Evolutionary conservation across 2,329 filamentous ascomycete species (phyloP), one percentile per base, ranked within the genome.

Genomic region (Fusarium newnesense): DNA sequence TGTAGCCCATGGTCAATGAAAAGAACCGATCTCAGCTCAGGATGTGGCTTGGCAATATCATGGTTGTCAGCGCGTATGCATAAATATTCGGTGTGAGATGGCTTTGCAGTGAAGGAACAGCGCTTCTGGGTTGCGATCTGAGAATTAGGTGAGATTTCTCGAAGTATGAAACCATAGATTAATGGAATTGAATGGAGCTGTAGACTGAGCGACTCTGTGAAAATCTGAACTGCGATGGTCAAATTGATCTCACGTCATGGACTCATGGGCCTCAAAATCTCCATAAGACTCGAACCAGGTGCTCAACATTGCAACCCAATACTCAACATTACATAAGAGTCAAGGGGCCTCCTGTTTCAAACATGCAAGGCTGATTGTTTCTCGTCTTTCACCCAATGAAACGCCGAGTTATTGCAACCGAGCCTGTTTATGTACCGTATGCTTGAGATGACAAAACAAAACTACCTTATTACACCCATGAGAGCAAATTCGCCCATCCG

Each of bases 401-500:
- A n/a, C 37, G 15, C n/a, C 32, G 13, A 11, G 28, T 30, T 11
- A 16, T 12, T 21, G 24, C 21, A 43, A 12, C 28, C 2, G 28
- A 28, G 8, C 18, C 9, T 13, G n/a, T 24, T 19, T 7, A 6
- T 13, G 9, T 24, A 24, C 30, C 8, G 6, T 16, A 12, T 36
- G 16, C 30, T 30, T 5, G 4, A 36, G n/a, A 37, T 43, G 39
- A 44, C 30, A 24, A 57, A 44, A 61, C n/a, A 4, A 24, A 30
- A 30, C 21, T 8, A 43, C 9, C 2, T 10, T 21, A 34, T 4
- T 30, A 43, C 37, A 10, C 19, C 8, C 8, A 4, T 30, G 10
- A 4, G 3, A 28, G 2, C 7, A 28, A 9, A 2, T 1, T 21
- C 6, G 21, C 9, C 5, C 2, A 8, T 11, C 0, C 4, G 47